Base-by-base conservation (phyloP, 2,329 filamentous ascomycete species). In the Xylariaceae sp. region DNA sequence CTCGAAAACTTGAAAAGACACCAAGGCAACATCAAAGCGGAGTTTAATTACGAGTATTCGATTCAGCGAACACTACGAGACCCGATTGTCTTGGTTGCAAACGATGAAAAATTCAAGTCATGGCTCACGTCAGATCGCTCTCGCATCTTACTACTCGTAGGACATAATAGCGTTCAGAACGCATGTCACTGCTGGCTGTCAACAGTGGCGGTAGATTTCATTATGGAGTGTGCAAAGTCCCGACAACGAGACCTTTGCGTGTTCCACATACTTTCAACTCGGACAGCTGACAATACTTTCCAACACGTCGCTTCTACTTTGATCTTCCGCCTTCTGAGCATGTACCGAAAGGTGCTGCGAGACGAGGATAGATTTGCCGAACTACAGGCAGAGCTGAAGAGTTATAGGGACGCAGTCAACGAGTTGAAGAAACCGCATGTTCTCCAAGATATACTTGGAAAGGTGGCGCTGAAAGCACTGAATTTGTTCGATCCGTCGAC, bases 121-220 rank as follows among this genome's bases (percentile, higher is more conserved):
- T 56, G 54, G 54, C 15, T 3, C 9, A 34, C n/a, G 2, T 51
- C 54, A 17, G 47, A 4, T 30, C 17, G 8, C 30, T 51, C 54
- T 30, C 30, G 54, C 17, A 56, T 56, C 17, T 34, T 56, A 44
- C 44, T 56, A 10, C 23, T 56, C 5, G n/a, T 44, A 0, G 54
- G 54, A 13, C 47, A 3, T 11, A 56, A 56, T 3, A 50, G 7
- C 0, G 17, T 56, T 2, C 39, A 6, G n/a, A 34, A 56, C 34
- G 54, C 54, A 10, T 30, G 9, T 4, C 11, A 56, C 47, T 56
- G 54, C 23, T 56, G 47, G 54, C 13, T 56, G n/a, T 56, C 54
- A n/a, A 45, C 54, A 15, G 34, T 56, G 1, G 54, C 17, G 1
- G 11, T 50, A 4, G 54, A 56, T 15, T 23, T 56, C 15, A 56